These are phyloP conservation scores for Cicer yamashitae DNA, from an alignment of 306 rosid genomes.

Conservation along the genomic window DNA sequence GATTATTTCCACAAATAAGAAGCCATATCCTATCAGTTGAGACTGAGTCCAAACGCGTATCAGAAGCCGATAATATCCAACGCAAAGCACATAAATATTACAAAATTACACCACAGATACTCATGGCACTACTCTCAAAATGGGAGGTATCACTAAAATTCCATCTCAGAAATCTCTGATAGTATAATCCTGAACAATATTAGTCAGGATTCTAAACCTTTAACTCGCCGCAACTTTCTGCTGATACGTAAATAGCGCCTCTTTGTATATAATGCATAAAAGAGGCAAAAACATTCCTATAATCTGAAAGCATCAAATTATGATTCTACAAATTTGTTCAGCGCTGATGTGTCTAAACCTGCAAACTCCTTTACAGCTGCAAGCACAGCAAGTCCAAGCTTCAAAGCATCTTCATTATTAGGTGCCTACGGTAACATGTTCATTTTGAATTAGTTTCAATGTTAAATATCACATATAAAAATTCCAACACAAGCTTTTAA, in stretches of 20 bases:
- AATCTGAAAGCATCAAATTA: constrained; percentile 35
- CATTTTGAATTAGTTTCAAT: constrained; percentile 40
- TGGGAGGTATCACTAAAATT: constrained; percentile 17
- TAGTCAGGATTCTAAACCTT: constrained; percentile 19
- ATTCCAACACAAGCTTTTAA: constrained; percentile 19
- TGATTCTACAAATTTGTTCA: constrained; percentile 72
- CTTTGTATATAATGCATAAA: constrained; percentile 40
- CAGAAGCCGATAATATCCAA: neutral
- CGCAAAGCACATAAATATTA: neutral
- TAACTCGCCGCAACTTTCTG: constrained; percentile 37
- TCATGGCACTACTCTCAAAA: constrained; percentile 29
- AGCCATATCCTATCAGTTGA: neutral
- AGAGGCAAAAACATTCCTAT: constrained; percentile 40
- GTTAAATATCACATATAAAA: neutral
- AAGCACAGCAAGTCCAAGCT: constrained; percentile 73
- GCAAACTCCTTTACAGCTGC: constrained; percentile 69
- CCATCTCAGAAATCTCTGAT: neutral
- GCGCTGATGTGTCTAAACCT: constrained; percentile 80
- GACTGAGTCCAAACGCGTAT: neutral
- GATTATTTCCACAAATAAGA: neutral
- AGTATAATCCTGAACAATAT: constrained; percentile 13
- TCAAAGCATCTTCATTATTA: constrained; percentile 69
- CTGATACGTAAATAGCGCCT: constrained; percentile 14
- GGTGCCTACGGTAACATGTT: constrained; percentile 59
- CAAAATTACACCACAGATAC: constrained; percentile 23